These are phyloP conservation scores for Podospora bellae-mahoneyi DNA, from an alignment of 495 filamentous ascomycete species.

Conservation along the genomic window DNA sequence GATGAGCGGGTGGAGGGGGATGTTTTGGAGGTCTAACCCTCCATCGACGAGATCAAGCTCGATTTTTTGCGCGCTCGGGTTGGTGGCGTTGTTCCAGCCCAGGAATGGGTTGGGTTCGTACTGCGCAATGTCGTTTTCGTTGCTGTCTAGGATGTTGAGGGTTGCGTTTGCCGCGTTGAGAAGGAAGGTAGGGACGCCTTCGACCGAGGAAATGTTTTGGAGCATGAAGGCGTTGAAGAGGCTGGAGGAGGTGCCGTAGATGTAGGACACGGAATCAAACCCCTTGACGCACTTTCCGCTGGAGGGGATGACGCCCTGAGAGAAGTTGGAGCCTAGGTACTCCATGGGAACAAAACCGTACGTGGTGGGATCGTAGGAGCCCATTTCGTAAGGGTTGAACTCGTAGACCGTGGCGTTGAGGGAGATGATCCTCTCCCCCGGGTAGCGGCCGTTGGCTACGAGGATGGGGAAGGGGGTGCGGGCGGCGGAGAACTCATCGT, in stretches of 20 bases:
- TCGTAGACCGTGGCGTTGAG: conserved; percentile 80
- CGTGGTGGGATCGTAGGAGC: conserved; percentile 76
- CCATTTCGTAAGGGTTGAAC: conserved; percentile 86
- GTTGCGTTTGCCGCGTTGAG: conserved; percentile 53
- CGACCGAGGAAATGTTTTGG: conserved; percentile 46
- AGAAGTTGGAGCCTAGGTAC: conserved; percentile 80
- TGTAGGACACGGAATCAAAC: conserved; percentile 79
- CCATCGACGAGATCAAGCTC: conserved; percentile 81
- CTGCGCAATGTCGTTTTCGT: conserved; percentile 73
- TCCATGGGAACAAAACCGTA: conserved; percentile 72
- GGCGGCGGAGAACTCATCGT: conserved; percentile 63
- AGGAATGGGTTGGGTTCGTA: conserved; percentile 86
- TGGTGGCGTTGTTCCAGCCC: conserved; percentile 60
- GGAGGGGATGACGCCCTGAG: conserved; percentile 56
- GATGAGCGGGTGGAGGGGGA: conserved; percentile 81
- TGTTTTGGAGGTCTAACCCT: conserved; percentile 81
- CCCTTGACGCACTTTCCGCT: conserved; percentile 66
- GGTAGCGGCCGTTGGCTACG: conserved; percentile 70
- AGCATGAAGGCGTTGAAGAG: conserved; percentile 80
- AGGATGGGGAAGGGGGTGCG: conserved; percentile 78
- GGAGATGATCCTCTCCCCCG: conserved; percentile 60
- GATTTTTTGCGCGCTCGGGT: conserved; percentile 51
- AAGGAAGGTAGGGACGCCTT: conserved; percentile 51
- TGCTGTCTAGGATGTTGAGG: conserved; percentile 50
- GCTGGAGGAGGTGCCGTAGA: conserved; percentile 88